Percentiles rank a stretch among this genome's conserved stretches.
Conservation (phyloP, 495 filamentous ascomycete genomes). For the Daldinia decipiens region DNA sequence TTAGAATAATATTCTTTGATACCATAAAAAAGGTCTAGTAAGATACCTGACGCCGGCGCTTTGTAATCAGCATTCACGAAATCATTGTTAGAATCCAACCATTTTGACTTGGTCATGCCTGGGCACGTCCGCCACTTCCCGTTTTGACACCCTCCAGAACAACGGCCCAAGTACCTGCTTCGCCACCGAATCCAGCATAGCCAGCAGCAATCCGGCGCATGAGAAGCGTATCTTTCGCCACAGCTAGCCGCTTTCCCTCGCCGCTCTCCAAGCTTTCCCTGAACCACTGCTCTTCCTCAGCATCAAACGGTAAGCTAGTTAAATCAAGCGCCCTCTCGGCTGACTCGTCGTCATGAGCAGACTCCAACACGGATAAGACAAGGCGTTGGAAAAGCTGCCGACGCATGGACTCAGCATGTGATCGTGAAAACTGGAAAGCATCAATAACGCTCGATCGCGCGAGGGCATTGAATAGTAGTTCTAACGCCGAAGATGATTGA, state of each 20-base stretch:
- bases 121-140: constrained; percentile 46
- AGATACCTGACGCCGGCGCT: constrained; percentile 48
- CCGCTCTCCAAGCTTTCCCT: constrained; percentile 69
- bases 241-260: constrained; percentile 67
- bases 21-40: not conserved
- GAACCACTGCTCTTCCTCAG: constrained; percentile 78
- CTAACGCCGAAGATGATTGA: constrained; percentile 64
- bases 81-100: not conserved
- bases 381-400: constrained; percentile 71
- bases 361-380: constrained; percentile 68
- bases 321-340: constrained; percentile 72
- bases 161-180: constrained; percentile 46
- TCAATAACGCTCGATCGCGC: constrained; percentile 74
- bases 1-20: not conserved
- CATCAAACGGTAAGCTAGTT: constrained; percentile 73
- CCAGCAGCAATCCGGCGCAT: constrained; percentile 61
- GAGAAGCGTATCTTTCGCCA: constrained; percentile 73
- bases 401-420: constrained; percentile 68
- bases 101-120: constrained; percentile 21
- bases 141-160: constrained; percentile 49
- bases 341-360: constrained; percentile 55
- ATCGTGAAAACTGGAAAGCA: constrained; percentile 77
- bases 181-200: constrained; percentile 28
- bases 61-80: constrained; percentile 38
- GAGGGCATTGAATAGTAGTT: constrained; percentile 72